These are phyloP conservation scores for Paraglomus brasilianum DNA, from an alignment of 192 early-diverging fungal genomes.

Conservation along the genomic window DNA sequence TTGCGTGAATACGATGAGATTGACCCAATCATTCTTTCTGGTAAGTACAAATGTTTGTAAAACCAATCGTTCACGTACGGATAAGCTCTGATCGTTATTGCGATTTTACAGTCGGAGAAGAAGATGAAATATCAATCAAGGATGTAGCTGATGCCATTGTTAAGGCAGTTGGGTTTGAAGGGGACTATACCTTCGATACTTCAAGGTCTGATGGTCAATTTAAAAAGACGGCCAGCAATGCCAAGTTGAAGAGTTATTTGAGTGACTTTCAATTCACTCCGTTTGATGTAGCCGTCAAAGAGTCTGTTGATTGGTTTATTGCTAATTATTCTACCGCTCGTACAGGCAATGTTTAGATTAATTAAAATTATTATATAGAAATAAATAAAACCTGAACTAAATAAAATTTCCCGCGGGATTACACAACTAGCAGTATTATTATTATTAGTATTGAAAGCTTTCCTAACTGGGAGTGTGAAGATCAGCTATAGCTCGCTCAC, in stretches of 20 bases:
- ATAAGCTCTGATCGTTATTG: conserved; percentile 6
- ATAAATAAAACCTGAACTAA: too few species aligned
- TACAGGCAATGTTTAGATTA: conserved; percentile 7
- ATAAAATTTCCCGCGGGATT: too few species aligned
- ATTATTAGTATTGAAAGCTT: too few species aligned
- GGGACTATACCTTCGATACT: conserved; percentile 67
- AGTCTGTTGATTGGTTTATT: conserved; percentile 74
- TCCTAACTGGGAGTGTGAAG: too few species aligned
- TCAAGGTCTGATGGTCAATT: conserved; percentile 75
- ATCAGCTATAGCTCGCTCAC: too few species aligned
- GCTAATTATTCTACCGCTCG: conserved; percentile 58
- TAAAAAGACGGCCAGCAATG: conserved; percentile 85
- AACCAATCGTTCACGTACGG: too few species aligned
- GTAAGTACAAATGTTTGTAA: conserved; percentile 38
- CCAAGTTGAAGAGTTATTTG: conserved; percentile 64
- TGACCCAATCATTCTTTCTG: conserved; percentile 79
- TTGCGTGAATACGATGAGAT: conserved; percentile 77
- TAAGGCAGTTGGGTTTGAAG: conserved; percentile 63
- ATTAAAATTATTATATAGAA: too few species aligned
- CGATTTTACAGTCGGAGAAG: conserved; percentile 63
- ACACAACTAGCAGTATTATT: too few species aligned
- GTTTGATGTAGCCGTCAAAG: conserved; percentile 66
- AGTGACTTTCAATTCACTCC: conserved; percentile 80
- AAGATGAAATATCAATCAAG: conserved; percentile 77
- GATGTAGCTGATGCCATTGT: conserved; percentile 77